phyloP scores from a whole-genome alignment of 129 eudicot species.

The Sambucus nigra region DNA sequence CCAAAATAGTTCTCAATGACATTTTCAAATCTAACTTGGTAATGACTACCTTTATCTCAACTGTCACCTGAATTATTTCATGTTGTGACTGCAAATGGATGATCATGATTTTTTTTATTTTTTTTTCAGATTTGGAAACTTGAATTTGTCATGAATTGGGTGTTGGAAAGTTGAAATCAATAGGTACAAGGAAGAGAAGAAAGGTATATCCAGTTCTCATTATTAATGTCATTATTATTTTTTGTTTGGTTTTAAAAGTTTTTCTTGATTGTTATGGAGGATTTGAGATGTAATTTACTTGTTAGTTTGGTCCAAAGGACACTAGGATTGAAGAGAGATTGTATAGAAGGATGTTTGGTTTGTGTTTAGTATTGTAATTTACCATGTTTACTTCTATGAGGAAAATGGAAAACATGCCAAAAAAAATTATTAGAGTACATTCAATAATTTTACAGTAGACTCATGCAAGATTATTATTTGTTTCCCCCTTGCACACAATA shows the following conservation, averaged over 20 bases:
- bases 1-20: conserved; percentile 53
- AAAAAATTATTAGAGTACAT: conserved; percentile 9
- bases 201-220: conserved; percentile 25
- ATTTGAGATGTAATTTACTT: conserved; percentile 49
- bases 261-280: conserved; percentile 20
- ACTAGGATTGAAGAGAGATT: conserved; percentile 42
- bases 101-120: too few species aligned
- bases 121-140: conserved; percentile 31
- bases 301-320: conserved; percentile 54
- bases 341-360: conserved; percentile 67
- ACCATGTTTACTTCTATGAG: conserved; percentile 25
- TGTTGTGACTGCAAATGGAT: conserved; percentile 20
- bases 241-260: conserved; percentile 14
- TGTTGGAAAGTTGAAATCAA: conserved; percentile 11
- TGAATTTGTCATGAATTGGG: conserved; percentile 13
- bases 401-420: not conserved
- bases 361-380: conserved; percentile 38
- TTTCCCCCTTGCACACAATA: too few species aligned
- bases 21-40: conserved; percentile 9
- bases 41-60: not conserved
- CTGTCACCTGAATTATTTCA: conserved; percentile 6
- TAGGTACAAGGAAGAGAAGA: conserved; percentile 13
- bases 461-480: conserved; percentile 7
- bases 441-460: not conserved
- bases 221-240: conserved; percentile 11